These are phyloP conservation scores for Ceratocystiopsis sp. DNA, from an alignment of 2,329 filamentous ascomycete genomes.

Conservation along the genomic window DNA sequence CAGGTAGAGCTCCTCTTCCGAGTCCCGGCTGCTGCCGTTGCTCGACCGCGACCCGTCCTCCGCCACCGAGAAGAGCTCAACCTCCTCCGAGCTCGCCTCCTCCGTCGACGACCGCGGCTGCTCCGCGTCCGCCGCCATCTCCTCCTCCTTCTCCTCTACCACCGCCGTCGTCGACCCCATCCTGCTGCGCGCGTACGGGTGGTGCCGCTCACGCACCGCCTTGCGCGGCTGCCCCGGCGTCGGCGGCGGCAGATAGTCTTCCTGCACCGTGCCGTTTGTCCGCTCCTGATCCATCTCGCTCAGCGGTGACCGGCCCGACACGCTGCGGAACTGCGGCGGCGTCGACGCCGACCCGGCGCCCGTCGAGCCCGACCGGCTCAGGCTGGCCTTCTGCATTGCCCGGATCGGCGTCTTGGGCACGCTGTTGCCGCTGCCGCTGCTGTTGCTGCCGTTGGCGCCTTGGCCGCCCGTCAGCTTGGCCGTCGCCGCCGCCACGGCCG, in stretches of 20 bases:
- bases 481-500: slow-evolving; percentile 22
- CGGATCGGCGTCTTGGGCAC: slow-evolving; percentile 42
- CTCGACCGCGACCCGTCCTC: slow-evolving; percentile 45
- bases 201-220: slow-evolving; percentile 61
- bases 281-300: slow-evolving; percentile 81
- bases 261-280: slow-evolving; percentile 46
- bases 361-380: slow-evolving; percentile 29
- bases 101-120: slow-evolving; percentile 15
- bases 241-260: slow-evolving; percentile 85
- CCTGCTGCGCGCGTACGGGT: slow-evolving; percentile 46
- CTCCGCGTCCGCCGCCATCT: slow-evolving; percentile 16
- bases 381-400: slow-evolving; percentile 40
- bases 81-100: slow-evolving; percentile 23
- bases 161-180: slow-evolving; percentile 21
- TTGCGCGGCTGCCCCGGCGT: slow-evolving; percentile 94
- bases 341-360: slow-evolving; percentile 37
- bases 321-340: slow-evolving; percentile 56
- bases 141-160: slow-evolving; percentile 33
- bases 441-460: neutral
- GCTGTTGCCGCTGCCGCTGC: slow-evolving; percentile 3
- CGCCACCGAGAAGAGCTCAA: slow-evolving; percentile 19
- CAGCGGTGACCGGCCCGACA: slow-evolving; percentile 66
- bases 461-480: slow-evolving; percentile 8
- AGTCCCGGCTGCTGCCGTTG: slow-evolving; percentile 40
- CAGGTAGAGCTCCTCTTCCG: slow-evolving; percentile 69